Evolutionary conservation across 352 stramenopile species (phyloP), one percentile per base, ranked within the genome.

Genomic region (Globisporangium splendens): DNA sequence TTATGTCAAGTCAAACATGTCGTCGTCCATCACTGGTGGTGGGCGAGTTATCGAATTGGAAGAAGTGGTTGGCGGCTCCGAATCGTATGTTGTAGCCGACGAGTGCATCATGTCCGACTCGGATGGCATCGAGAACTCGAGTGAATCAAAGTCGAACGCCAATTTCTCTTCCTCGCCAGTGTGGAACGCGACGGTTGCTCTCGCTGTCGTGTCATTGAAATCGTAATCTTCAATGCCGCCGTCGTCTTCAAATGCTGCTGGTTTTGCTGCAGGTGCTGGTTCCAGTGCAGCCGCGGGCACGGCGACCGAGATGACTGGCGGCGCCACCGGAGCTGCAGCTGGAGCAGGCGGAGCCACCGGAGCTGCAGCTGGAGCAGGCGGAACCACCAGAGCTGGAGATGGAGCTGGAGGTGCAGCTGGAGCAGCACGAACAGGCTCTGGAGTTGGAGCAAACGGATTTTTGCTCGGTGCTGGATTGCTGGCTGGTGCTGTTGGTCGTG

Each of bases 1-100:
- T 61, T 82, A 92, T 38, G 83, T 93, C 31, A 93, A 72, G 55
- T 93, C 83, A 43, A 91, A 83, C 56, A 77, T 69, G 43, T 89
- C 83, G 39, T 90, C 83, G 24, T 89, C 72, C 42, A 73, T 56
- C 22, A 56, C 56, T 28, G 62, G 54, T n/a, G 65, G 57, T 0
- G 57, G 43, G 10, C 28, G 28, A 4, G 28, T 35, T 35, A 8
- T 10, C 28, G 28, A 35, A 35, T 10, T 35, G 28, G 28, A 35
- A 35, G 28, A 35, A 6, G 28, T 35, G 28, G 28, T 8, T 8
- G 28, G 28, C 28, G 5, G 28, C 2, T 35, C 28, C 28, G 28
- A 35, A 4, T 35, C 28, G 28, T 35, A 35, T 33, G 53, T 44
- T 65, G 70, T 2, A 54, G 15, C 28, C 22, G 50, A 12, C 20